Evolutionary conservation across 2,329 filamentous ascomycete species (phyloP), one percentile per base, ranked within the genome.

Genomic region (Fusarium verticillioides): DNA sequence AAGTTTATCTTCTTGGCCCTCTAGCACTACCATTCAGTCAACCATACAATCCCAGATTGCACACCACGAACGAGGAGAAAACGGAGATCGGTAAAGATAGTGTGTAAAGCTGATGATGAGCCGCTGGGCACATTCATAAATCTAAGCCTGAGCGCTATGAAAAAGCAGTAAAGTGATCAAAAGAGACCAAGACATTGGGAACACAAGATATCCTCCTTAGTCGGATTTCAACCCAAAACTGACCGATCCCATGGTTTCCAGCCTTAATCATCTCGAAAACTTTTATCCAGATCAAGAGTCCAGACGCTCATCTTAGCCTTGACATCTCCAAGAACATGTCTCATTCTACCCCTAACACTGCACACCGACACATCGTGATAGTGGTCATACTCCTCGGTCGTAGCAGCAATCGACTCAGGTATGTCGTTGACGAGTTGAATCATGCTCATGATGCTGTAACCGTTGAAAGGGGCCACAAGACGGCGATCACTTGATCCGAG

Each of bases 201-300:
- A 10, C 13, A 21, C 5, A 16, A 13, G 13, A 21, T 5, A 47
- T 5, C 44, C 12, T 21, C 15, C 13, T 21, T 5, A 12, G 3
- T 30, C 9, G 9, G 44, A 3, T 16, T 7, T 9, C 21, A 19
- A 15, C 0, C 19, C 19, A 21, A 4, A 28, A 30, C 26, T 1
- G 12, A 47, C 2, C 12, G 15, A 10, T 28, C 44, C 26, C 26
- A 28, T 47, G 18, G 12, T 15, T 15, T 28, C 44, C 9, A 15
- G 19, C 6, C 4, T 43, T 19, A 47, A 47, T 5, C 7, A n/a
- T 13, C 9, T 30, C 19, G 2, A 47, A 47, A 13, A 8, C 30
- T n/a, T 4, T 11, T 11, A 23, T 9, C 2, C 15, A n/a, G 5
- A 9, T 50, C 3, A 18, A 50, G 10, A 23, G 30, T 34, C 47